Base-by-base conservation (phyloP, 2,329 filamentous ascomycete species). In the Cryphonectria carpinicola region DNA sequence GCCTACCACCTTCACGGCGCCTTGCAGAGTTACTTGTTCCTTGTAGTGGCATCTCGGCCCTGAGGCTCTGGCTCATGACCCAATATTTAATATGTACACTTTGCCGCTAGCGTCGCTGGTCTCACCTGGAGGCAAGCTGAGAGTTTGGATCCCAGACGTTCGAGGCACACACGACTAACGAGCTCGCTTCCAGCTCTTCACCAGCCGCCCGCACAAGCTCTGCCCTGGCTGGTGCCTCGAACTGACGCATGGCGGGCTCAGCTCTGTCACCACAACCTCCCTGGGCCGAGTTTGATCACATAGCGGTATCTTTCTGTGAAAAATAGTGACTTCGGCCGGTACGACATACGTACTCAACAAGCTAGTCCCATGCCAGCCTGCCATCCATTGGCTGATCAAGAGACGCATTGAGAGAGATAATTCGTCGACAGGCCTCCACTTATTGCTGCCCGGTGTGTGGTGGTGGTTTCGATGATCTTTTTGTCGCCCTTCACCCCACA, bases 1-100 rank as follows among this genome's bases (percentile, higher is more conserved):
- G 52, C 35, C 35, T 61, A 39, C 17, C 58, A n/a, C 35, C 28
- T 35, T 39, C 32, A 22, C 11, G 32, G 58, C 19, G 17, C 35
- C 22, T 22, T 61, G 35, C 32, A 61, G 19, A 25, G 22, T 35
- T 35, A 28, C 28, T 41, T 39, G n/a, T 43, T 35, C 43, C 11
- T 62, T 32, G 54, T 22, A 65, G 56, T 65, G 68, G 70, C 54
- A 67, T 70, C 60, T 72, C 70, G 70, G 68, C 67, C 67, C 64
- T 71, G 70, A 49, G 67, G 22, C 43, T 71, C 64, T 65, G 70
- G 67, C 67, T 66, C 67, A 56, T 70, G 70, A 72, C 56, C 64
- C 56, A 56, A 65, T 56, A 35, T 35, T 43, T 67, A 39, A 72
- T 49, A 65, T 32, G 13, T 69, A 11, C 52, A 25, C 17, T 62